Conservation (phyloP, 805 yeast genomes). For the Candida nanaspora region DNA sequence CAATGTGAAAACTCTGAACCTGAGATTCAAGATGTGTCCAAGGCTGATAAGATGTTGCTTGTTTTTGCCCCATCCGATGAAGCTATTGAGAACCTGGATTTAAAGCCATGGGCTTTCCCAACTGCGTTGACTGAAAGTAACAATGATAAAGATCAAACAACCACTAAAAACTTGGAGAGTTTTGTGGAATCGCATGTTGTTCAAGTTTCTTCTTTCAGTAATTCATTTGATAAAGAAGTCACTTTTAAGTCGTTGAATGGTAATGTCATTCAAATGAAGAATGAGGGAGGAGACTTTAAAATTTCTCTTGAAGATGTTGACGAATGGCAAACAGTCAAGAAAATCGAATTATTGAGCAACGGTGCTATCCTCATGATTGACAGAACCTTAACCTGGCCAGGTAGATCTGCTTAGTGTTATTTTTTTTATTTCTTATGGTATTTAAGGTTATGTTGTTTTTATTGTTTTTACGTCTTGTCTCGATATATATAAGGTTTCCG, state of each 20-base stretch:
- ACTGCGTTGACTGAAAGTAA: conserved; percentile 31
- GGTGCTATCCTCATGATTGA: conserved; percentile 39
- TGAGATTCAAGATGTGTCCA: neutral
- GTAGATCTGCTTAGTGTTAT: conserved; percentile 5
- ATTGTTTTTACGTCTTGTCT: neutral
- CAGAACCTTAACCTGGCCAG: conserved; percentile 31
- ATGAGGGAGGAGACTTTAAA: conserved; percentile 27
- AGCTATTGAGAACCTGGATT: conserved; percentile 42
- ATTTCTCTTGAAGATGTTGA: conserved; percentile 25
- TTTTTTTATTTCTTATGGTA: neutral
- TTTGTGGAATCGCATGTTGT: conserved; percentile 64
- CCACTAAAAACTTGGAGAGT: conserved; percentile 42
- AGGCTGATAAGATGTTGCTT: conserved; percentile 26
- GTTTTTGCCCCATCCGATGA: conserved; percentile 68
- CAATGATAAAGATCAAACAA: conserved; percentile 38
- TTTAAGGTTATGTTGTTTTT: conserved; percentile 2
- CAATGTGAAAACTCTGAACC: conserved; percentile 32
- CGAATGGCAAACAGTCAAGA: conserved; percentile 29
- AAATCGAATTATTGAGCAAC: conserved; percentile 31
- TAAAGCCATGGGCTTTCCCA: conserved; percentile 86
- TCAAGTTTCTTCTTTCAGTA: conserved; percentile 15
- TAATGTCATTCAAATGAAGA: conserved; percentile 29
- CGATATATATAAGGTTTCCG: too few species aligned
- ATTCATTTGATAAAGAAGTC: conserved; percentile 20
- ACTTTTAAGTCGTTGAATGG: conserved; percentile 26